These are phyloP conservation scores for Lactarius pseudohatsudake DNA, from an alignment of 768 basidiomycete genomes.

Conservation along the genomic window DNA sequence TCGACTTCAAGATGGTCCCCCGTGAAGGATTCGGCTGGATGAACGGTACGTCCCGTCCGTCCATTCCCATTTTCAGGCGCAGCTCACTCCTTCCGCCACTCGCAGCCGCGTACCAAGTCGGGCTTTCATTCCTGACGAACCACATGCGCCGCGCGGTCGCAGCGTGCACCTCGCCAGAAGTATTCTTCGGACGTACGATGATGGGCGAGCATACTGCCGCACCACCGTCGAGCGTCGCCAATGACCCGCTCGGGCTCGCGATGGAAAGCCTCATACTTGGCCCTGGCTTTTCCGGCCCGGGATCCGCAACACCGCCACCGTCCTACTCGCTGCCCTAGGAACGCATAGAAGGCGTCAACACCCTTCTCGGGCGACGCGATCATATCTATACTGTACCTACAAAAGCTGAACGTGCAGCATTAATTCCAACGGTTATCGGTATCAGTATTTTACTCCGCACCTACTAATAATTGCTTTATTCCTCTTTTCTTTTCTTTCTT, in stretches of 20 bases:
- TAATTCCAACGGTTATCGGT: background rate
- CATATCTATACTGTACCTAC: background rate
- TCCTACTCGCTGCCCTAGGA: slow-evolving; percentile 23
- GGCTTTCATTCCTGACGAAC: slow-evolving; percentile 88
- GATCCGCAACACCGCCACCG: slow-evolving; percentile 23
- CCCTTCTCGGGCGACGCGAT: background rate
- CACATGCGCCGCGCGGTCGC: slow-evolving; percentile 96
- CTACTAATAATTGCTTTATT: background rate
- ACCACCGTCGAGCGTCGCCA: slow-evolving; percentile 36
- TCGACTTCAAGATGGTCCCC: slow-evolving; percentile 97
- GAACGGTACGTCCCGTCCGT: slow-evolving; percentile 61
- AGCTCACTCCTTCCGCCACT: background rate
- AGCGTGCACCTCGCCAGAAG: slow-evolving; percentile 89
- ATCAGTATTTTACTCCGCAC: background rate
- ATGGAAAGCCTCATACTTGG: slow-evolving; percentile 38
- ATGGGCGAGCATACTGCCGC: slow-evolving; percentile 38
- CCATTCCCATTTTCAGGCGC: background rate
- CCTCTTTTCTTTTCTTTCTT: background rate
- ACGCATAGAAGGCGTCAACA: background rate
- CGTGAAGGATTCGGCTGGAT: slow-evolving; percentile 99
- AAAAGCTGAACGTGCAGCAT: background rate
- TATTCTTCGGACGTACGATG: slow-evolving; percentile 65
- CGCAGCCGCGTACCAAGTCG: slow-evolving; percentile 92
- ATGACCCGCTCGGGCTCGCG: slow-evolving; percentile 42
- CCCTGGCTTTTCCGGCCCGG: slow-evolving; percentile 13